phyloP scores from a whole-genome alignment of 345 rosid species.

The Aquilaria malaccensis region DNA sequence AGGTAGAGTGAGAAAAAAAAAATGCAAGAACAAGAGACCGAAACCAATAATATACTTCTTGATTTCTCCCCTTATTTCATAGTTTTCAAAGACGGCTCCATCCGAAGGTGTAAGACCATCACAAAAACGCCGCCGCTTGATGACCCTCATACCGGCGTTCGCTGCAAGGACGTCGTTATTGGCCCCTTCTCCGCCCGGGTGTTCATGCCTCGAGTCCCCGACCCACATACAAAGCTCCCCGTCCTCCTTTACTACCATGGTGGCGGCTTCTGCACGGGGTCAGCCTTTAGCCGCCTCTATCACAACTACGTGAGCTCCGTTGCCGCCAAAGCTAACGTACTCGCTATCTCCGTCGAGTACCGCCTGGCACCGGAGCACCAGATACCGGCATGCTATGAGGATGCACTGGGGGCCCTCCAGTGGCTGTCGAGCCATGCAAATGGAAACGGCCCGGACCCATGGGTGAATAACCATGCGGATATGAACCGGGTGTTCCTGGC shows the following conservation, averaged over 20 bases:
- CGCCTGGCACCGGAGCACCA: slow-evolving; percentile 37
- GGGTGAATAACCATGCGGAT: slow-evolving; percentile 25
- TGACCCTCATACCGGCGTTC: too few species aligned
- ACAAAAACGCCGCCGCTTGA: too few species aligned
- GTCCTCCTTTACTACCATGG: slow-evolving; percentile 49
- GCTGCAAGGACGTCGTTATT: too few species aligned
- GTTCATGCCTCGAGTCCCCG: too few species aligned
- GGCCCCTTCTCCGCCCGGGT: too few species aligned
- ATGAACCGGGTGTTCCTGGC: slow-evolving; percentile 20
- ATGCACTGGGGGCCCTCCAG: slow-evolving; percentile 28
- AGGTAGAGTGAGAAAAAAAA: too few species aligned
- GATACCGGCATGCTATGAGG: slow-evolving; percentile 31
- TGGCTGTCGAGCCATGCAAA: slow-evolving; percentile 5
- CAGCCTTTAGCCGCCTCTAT: slow-evolving; percentile 27
- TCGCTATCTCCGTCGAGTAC: slow-evolving; percentile 45
- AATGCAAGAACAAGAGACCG: too few species aligned
- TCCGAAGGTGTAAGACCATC: too few species aligned
- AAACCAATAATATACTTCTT: too few species aligned
- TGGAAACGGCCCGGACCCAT: slow-evolving; percentile 23
- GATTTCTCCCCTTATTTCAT: too few species aligned
- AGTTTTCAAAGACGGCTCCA: too few species aligned
- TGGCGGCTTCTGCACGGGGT: slow-evolving; percentile 36
- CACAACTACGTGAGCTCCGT: slow-evolving; percentile 21
- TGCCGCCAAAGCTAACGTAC: slow-evolving; percentile 25
- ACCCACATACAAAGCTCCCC: slow-evolving; percentile 24